phyloP scores from a whole-genome alignment of 805 yeast genomes.

The Lachancea sp. region DNA sequence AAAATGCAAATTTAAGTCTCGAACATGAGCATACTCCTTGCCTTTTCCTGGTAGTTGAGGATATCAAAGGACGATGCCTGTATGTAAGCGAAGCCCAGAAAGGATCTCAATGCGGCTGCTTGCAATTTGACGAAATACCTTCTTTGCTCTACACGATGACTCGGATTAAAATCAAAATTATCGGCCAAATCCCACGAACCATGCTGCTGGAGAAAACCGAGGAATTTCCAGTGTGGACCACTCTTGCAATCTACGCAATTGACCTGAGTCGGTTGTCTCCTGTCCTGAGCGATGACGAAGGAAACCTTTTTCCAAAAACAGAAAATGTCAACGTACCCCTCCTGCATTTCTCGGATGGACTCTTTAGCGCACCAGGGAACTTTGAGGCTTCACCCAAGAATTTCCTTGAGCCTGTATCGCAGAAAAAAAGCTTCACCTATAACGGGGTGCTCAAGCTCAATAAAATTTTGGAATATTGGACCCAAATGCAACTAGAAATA shows the following conservation, averaged over 20 bases:
- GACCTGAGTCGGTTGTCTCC: conserved; percentile 17
- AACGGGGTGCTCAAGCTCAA: conserved; percentile 25
- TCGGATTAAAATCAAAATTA: conserved; percentile 15
- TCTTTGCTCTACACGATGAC: conserved; percentile 12
- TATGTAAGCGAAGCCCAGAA: conserved; percentile 27
- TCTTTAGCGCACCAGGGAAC: conserved; percentile 12
- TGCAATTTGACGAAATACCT: conserved; percentile 26
- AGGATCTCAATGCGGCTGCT: conserved; percentile 9
- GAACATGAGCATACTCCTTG: conserved; percentile 13
- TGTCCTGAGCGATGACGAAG: conserved; percentile 7
- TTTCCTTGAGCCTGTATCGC: background rate
- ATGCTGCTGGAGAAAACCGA: conserved; percentile 2
- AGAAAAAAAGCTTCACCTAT: conserved; percentile 20
- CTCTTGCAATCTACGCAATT: conserved; percentile 9
- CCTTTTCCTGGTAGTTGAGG: conserved; percentile 19
- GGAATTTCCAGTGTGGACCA: conserved; percentile 14
- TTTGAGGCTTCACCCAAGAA: background rate
- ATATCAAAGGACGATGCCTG: conserved; percentile 13
- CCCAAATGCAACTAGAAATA: conserved; percentile 20
- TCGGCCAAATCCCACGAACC: conserved; percentile 17
- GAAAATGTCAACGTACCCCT: conserved; percentile 17
- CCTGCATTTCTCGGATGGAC: conserved; percentile 23
- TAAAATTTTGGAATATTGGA: conserved; percentile 24
- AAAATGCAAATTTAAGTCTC: background rate
- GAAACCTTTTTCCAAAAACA: conserved; percentile 8